phyloP scores from a whole-genome alignment of 768 basidiomycete genomes.

The Mycena epipterygia region DNA sequence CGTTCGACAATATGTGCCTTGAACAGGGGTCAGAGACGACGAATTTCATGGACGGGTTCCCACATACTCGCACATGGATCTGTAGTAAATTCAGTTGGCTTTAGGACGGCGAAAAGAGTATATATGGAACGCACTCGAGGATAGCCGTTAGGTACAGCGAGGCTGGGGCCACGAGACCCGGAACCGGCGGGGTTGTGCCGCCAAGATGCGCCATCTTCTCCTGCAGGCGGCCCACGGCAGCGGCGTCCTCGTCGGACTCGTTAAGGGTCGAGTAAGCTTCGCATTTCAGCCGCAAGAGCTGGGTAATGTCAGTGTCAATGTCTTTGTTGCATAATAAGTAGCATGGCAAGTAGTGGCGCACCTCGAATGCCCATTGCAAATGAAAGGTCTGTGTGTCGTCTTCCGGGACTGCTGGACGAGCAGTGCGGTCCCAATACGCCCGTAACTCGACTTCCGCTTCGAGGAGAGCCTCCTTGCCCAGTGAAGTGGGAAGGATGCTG shows the following conservation, averaged over 20 bases:
- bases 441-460: conserved; percentile 95
- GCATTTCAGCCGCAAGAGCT: conserved; percentile 89
- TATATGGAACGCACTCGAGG: conserved; percentile 78
- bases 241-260: conserved; percentile 82
- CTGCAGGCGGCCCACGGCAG: conserved; percentile 71
- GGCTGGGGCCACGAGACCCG: conserved; percentile 80
- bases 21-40: conserved; percentile 18
- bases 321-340: not conserved
- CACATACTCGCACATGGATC: conserved; percentile 90
- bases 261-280: conserved; percentile 91
- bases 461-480: conserved; percentile 92
- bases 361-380: conserved; percentile 83
- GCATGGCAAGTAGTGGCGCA: conserved; percentile 47
- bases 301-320: conserved; percentile 29
- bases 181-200: conserved; percentile 61
- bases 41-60: conserved; percentile 14
- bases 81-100: conserved; percentile 50
- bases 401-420: conserved; percentile 55
- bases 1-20: conserved; percentile 88
- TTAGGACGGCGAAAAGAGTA: conserved; percentile 36
- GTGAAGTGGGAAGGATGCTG: conserved; percentile 79
- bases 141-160: conserved; percentile 93
- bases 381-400: conserved; percentile 73
- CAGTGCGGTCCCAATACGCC: conserved; percentile 88
- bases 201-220: conserved; percentile 71